Evolutionary conservation across 345 rosid genomes (phyloP).

Genomic region (Isatis tinctoria): DNA sequence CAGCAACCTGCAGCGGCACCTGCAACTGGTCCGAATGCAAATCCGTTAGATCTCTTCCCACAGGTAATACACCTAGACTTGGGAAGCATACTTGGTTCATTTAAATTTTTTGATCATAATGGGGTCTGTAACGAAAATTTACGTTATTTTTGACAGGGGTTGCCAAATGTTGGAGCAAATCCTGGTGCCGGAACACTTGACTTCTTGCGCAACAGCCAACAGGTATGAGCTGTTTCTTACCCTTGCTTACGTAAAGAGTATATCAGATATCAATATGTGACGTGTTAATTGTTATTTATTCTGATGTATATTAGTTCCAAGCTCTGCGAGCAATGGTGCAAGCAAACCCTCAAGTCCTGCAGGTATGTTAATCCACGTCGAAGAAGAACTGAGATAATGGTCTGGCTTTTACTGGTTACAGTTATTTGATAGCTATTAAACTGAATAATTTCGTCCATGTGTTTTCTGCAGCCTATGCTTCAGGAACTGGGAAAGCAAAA

Average conservation of each 20-base stretch:
- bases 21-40: constrained; percentile 37
- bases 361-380: constrained; percentile 37
- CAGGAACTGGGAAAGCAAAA: constrained; percentile 90
- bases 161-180: constrained; percentile 72
- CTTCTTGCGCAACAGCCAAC: constrained; percentile 84
- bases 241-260: not conserved
- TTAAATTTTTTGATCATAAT: not conserved
- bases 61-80: constrained; percentile 45
- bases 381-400: not conserved
- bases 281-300: not conserved
- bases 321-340: constrained; percentile 80
- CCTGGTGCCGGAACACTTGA: constrained; percentile 79
- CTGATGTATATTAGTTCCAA: constrained; percentile 57
- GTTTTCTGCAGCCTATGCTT: constrained; percentile 74
- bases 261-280: not conserved
- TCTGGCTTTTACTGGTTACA: not conserved
- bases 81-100: not conserved
- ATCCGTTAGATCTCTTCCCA: constrained; percentile 83
- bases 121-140: not conserved
- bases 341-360: constrained; percentile 77
- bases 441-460: not conserved
- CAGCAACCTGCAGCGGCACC: constrained; percentile 53
- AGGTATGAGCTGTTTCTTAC: constrained; percentile 38
- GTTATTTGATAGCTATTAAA: not conserved
- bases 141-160: constrained; percentile 48